Evolutionary conservation across 371 early-diverging fungal species (phyloP).

Genomic region (Mucor plumbeus): DNA sequence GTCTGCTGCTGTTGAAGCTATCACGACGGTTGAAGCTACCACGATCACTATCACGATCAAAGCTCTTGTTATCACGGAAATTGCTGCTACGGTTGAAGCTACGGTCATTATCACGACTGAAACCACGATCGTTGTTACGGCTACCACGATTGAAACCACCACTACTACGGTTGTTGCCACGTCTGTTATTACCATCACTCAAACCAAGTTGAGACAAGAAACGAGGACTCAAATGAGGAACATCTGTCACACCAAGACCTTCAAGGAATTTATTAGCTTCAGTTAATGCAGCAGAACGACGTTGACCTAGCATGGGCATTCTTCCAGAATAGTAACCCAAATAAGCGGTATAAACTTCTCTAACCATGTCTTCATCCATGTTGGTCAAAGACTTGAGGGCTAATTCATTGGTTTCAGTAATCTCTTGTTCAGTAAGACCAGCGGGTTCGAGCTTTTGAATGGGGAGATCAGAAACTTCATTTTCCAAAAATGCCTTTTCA

Average conservation of each 20-base stretch:
- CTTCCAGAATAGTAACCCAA: constrained; percentile 69
- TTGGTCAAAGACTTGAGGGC: constrained; percentile 29
- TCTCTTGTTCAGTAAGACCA: constrained; percentile 40
- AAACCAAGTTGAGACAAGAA: constrained; percentile 60
- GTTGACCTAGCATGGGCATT: constrained; percentile 43
- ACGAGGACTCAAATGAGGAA: constrained; percentile 51
- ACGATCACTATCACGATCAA: constrained; percentile 6
- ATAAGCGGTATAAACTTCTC: constrained; percentile 66
- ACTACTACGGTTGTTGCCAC: constrained; percentile 12
- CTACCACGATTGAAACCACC: constrained; percentile 19
- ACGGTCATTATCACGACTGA: constrained; percentile 16
- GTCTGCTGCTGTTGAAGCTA: background rate
- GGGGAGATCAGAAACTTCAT: constrained; percentile 56
- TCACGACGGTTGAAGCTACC: constrained; percentile 13
- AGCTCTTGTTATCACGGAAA: constrained; percentile 4
- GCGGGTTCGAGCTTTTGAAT: constrained; percentile 52
- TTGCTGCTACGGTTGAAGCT: constrained; percentile 14
- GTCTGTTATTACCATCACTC: constrained; percentile 13
- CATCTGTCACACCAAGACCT: constrained; percentile 51
- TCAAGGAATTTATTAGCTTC: constrained; percentile 47
- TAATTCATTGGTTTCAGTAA: constrained; percentile 22
- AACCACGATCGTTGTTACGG: constrained; percentile 10
- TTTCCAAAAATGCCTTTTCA: constrained; percentile 76
- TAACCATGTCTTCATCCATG: constrained; percentile 51
- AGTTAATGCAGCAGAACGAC: constrained; percentile 44